A percentile compares a stretch with the other conserved stretches of the same genome.
Evolutionary conservation across 345 rosid genomes (phyloP).

Genomic region (Arabidopsis thaliana): DNA sequence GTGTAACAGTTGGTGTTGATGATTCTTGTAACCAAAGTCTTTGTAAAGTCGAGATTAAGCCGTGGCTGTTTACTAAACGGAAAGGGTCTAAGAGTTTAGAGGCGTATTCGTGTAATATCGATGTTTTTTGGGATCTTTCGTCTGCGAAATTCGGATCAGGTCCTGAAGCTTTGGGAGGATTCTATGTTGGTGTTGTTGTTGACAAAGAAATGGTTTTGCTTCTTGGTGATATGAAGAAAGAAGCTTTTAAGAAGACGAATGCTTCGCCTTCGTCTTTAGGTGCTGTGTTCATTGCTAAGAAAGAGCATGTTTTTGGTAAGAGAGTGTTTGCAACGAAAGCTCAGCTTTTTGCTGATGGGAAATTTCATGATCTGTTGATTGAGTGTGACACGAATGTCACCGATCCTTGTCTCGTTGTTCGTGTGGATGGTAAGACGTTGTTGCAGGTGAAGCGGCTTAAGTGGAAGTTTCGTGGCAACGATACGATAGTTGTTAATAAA

Average conservation of each 20-base stretch:
- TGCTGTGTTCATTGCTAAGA: slow-evolving; percentile 67
- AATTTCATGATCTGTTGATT: slow-evolving; percentile 66
- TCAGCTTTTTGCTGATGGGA: slow-evolving; percentile 72
- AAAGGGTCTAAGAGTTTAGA: slow-evolving; percentile 71
- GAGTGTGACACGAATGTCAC: slow-evolving; percentile 76
- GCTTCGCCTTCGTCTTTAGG: slow-evolving; percentile 45
- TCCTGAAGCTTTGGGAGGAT: slow-evolving; percentile 81
- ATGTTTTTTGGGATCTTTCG: slow-evolving; percentile 76
- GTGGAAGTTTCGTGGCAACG: slow-evolving; percentile 96
- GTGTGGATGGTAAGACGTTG: slow-evolving; percentile 73
- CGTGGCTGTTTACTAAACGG: slow-evolving; percentile 86
- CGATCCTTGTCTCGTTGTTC: slow-evolving; percentile 80
- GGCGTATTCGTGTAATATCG: slow-evolving; percentile 58
- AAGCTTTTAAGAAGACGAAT: slow-evolving; percentile 75
- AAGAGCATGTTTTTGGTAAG: slow-evolving; percentile 86
- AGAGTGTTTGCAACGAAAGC: slow-evolving; percentile 73
- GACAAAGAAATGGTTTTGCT: slow-evolving; percentile 67
- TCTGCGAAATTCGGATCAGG: slow-evolving; percentile 80
- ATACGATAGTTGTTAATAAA: slow-evolving; percentile 84
- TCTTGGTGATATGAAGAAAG: slow-evolving; percentile 83
- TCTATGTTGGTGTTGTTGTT: slow-evolving; percentile 67
- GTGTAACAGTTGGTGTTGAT: slow-evolving; percentile 70
- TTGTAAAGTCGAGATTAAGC: slow-evolving; percentile 86
- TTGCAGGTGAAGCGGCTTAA: slow-evolving; percentile 81
- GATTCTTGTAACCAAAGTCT: slow-evolving; percentile 66